Conservation (phyloP, 345 rosid genomes). For the Eucalyptus pauciflora region DNA sequence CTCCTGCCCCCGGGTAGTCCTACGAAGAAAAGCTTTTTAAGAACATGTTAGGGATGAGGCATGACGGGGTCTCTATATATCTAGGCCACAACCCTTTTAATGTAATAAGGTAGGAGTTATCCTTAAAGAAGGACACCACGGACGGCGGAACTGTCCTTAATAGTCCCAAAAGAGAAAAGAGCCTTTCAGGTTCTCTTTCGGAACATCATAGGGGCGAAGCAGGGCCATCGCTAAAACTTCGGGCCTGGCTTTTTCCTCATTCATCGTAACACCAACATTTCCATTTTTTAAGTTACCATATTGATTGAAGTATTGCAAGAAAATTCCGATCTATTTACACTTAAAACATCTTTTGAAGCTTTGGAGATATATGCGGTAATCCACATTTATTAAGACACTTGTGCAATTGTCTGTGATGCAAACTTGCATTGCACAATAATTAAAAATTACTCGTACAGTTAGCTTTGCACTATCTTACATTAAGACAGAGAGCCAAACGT, state of each 20-base stretch:
- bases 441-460: neutral
- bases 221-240: neutral
- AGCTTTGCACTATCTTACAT: neutral
- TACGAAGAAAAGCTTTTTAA: neutral
- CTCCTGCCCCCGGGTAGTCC: neutral
- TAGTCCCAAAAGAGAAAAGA: neutral
- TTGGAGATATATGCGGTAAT: neutral
- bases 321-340: neutral
- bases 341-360: neutral
- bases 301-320: neutral
- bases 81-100: neutral
- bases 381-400: neutral
- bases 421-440: neutral
- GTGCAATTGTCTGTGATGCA: neutral
- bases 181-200: neutral
- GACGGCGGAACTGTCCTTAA: neutral
- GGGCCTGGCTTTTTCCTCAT: neutral
- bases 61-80: neutral
- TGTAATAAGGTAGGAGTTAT: neutral
- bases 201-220: neutral
- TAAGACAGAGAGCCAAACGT: neutral
- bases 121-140: neutral
- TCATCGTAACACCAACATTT: neutral
- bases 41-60: neutral
- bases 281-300: neutral